Evolutionary conservation across 192 early-diverging fungal species (phyloP).

Genomic region (Linnemannia zychae): DNA sequence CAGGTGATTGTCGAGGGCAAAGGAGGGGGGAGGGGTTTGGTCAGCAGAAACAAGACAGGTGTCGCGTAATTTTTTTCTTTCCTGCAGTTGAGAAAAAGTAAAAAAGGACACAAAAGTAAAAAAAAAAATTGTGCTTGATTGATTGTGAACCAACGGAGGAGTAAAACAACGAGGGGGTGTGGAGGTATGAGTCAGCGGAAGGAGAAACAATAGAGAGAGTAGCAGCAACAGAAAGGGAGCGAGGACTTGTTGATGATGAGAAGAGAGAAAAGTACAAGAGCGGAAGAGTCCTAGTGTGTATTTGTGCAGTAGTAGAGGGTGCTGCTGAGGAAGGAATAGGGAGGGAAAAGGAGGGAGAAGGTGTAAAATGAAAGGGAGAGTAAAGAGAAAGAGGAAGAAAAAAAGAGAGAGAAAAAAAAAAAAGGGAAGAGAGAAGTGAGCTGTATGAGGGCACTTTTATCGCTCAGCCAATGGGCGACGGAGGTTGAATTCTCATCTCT

Average conservation of each 20-base stretch:
- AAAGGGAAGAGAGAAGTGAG: neutral
- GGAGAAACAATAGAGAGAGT: neutral
- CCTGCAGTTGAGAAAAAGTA: neutral
- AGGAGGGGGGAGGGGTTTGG: neutral
- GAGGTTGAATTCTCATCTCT: conserved; percentile 6
- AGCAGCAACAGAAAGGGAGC: neutral
- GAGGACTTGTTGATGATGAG: neutral
- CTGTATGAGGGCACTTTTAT: neutral
- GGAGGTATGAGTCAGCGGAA: neutral
- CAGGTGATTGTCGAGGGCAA: neutral
- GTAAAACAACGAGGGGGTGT: neutral
- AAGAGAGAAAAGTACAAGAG: neutral
- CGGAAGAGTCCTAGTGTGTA: neutral
- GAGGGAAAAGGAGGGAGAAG: conserved; percentile 6
- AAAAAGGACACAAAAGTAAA: neutral
- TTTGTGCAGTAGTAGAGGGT: neutral
- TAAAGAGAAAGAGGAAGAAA: neutral
- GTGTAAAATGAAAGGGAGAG: neutral
- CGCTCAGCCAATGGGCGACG: neutral
- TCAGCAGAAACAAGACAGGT: conserved; percentile 11
- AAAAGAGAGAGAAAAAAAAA: neutral
- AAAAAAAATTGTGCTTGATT: neutral
- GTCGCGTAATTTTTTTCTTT: conserved; percentile 12
- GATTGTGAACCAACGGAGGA: neutral
- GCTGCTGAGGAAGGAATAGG: neutral